Percentiles rank a stretch among this genome's conserved stretches.
These are phyloP conservation scores for Arthrobotrys sinensis DNA, from an alignment of 2,329 filamentous ascomycete species.

Conservation along the genomic window DNA sequence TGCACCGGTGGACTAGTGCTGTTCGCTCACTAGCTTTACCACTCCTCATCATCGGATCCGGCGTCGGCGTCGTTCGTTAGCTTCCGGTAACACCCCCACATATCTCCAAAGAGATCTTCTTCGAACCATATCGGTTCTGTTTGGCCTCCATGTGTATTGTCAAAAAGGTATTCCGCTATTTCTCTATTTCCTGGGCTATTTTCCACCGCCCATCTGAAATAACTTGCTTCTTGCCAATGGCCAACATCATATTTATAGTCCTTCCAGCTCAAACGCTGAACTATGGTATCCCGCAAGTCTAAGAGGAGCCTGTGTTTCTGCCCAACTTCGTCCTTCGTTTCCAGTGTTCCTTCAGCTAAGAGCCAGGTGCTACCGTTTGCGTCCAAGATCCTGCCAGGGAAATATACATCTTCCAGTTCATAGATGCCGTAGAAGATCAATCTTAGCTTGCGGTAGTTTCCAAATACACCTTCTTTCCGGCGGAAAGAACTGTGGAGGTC, in stretches of 20 bases:
- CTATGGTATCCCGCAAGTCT: neutral
- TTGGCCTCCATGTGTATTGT: neutral
- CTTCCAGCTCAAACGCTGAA: neutral
- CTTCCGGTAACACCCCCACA: neutral
- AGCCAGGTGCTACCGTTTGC: neutral
- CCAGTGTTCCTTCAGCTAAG: neutral
- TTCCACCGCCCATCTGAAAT: neutral
- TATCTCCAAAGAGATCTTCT: neutral
- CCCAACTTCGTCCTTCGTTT: neutral
- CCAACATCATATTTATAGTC: neutral
- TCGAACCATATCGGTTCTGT: neutral
- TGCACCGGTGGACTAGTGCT: too few relatives aligned
- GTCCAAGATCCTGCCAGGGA: neutral
- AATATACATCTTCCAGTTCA: conserved; percentile 9
- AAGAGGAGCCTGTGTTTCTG: neutral
- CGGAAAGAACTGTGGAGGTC: neutral
- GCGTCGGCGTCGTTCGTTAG: neutral
- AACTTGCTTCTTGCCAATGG: neutral
- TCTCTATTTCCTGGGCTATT: neutral
- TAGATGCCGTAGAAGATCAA: conserved; percentile 18
- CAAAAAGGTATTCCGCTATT: neutral
- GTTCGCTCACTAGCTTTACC: too few relatives aligned
- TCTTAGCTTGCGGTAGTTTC: neutral
- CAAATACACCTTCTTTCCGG: neutral
- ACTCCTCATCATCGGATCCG: too few relatives aligned